Percentiles rank a stretch among this genome's conserved stretches.
These are phyloP conservation scores for Urochloa ruziziensis DNA, from an alignment of 176 grass and related monocot species.

Conservation along the genomic window DNA sequence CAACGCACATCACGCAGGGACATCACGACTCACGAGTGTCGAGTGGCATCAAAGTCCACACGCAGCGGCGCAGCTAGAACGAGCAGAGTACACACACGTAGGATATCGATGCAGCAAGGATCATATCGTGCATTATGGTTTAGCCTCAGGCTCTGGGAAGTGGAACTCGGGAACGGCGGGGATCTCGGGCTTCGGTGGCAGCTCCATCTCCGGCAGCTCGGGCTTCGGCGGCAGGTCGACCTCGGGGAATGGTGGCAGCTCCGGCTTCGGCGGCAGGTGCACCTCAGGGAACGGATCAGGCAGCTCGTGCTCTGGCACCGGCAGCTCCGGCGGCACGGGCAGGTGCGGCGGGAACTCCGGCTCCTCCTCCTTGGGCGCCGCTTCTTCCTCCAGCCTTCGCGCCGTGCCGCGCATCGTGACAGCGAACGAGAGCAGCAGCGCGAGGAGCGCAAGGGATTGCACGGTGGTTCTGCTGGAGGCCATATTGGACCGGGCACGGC, in stretches of 20 bases:
- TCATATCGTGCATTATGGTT: neutral
- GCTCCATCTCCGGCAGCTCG: neutral
- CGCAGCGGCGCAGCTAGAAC: too few relatives aligned
- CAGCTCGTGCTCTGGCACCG: conserved; percentile 16
- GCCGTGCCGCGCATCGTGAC: neutral
- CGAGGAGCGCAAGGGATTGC: neutral
- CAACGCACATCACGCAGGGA: too few relatives aligned
- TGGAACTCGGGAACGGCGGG: conserved; percentile 12
- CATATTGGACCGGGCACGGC: neutral
- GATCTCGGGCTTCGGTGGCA: neutral
- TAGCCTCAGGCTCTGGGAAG: conserved; percentile 22
- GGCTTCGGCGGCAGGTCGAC: conserved; percentile 16
- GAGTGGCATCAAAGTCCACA: too few relatives aligned
- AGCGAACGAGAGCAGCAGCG: neutral
- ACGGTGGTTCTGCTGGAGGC: neutral
- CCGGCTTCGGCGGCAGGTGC: conserved; percentile 14
- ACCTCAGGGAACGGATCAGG: conserved; percentile 23
- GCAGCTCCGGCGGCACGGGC: conserved; percentile 14
- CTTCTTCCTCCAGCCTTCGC: conserved; percentile 12
- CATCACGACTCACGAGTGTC: too few relatives aligned
- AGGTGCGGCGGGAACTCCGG: conserved; percentile 7
- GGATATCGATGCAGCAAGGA: too few relatives aligned
- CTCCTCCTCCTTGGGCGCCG: neutral
- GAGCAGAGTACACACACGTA: too few relatives aligned
- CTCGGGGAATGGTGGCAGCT: conserved; percentile 26